A percentile compares a stretch with the other conserved stretches of the same genome.
phyloP scores from a whole-genome alignment of 192 early-diverging fungal genomes.

The Umbelopsis isabellina region DNA sequence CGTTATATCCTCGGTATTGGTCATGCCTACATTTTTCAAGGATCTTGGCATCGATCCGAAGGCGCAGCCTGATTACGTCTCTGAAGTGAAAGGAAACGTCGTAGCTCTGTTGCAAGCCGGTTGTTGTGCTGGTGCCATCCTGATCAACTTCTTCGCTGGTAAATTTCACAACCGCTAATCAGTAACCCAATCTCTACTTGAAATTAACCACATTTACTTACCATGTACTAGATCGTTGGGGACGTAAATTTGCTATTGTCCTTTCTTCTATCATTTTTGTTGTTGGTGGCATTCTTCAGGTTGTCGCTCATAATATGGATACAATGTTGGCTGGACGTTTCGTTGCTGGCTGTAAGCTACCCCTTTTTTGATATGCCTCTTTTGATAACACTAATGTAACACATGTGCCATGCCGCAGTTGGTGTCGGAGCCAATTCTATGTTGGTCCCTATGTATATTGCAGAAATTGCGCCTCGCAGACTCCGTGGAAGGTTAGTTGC shows the following conservation, averaged over 20 bases:
- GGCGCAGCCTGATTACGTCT: neutral
- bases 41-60: constrained; percentile 37
- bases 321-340: constrained; percentile 71
- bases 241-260: constrained; percentile 64
- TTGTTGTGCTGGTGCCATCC: constrained; percentile 44
- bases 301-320: constrained; percentile 45
- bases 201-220: neutral
- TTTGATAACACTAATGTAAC: neutral
- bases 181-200: neutral
- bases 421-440: constrained; percentile 52
- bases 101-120: constrained; percentile 43
- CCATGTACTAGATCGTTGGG: constrained; percentile 51
- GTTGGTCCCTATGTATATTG: constrained; percentile 52
- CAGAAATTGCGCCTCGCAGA: constrained; percentile 52
- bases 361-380: neutral
- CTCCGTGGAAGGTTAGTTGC: constrained; percentile 50
- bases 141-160: constrained; percentile 46
- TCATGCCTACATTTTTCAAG: constrained; percentile 48
- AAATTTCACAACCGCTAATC: neutral
- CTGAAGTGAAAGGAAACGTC: constrained; percentile 28
- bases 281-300: constrained; percentile 69
- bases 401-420: constrained; percentile 20
- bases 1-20: constrained; percentile 65
- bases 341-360: constrained; percentile 58
- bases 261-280: constrained; percentile 55